phyloP scores from a whole-genome alignment of 2,329 filamentous ascomycete species.

The Aspergillus pseudotamarii region DNA sequence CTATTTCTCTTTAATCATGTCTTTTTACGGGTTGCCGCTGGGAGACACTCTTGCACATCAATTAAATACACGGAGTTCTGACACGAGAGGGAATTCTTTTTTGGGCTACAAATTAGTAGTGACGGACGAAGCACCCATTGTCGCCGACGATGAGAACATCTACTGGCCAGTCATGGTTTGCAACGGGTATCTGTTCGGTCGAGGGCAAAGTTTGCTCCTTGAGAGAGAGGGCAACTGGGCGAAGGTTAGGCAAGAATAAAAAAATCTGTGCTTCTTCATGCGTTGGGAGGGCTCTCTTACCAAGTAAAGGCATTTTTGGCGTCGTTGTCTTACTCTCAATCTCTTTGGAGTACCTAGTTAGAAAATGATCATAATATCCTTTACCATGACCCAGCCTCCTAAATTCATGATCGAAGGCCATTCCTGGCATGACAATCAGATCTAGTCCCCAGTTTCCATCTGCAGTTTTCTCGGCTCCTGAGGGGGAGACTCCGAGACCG shows the following conservation, averaged over 20 bases:
- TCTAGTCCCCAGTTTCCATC: constrained; percentile 62
- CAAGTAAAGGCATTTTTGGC: constrained; percentile 59
- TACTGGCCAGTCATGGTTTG: constrained; percentile 75
- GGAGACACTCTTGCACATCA: constrained; percentile 20
- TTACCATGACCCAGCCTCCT: constrained; percentile 88
- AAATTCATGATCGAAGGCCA: constrained; percentile 80
- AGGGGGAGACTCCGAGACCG: constrained; percentile 50
- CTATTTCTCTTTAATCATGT: constrained; percentile 16
- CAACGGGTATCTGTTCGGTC: constrained; percentile 70
- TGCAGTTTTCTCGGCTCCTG: constrained; percentile 18
- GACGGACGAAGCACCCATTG: constrained; percentile 57
- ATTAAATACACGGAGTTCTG: constrained; percentile 24
- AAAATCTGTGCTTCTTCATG: constrained; percentile 40
- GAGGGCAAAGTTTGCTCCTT: constrained; percentile 77
- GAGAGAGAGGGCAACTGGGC: constrained; percentile 75
- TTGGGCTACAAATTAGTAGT: constrained; percentile 24
- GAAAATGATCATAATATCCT: constrained; percentile 94
- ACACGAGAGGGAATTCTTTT: constrained; percentile 22
- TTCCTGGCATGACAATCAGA: constrained; percentile 86
- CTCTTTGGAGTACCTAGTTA: constrained; percentile 69
- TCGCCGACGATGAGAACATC: constrained; percentile 76
- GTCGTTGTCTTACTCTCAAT: constrained; percentile 34
- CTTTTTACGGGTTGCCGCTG: constrained; percentile 22
- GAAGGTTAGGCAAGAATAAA: constrained; percentile 28
- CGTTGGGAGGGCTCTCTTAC: constrained; percentile 46